Conservation (phyloP, 768 basidiomycete genomes). For the Crassisporium funariophilum region DNA sequence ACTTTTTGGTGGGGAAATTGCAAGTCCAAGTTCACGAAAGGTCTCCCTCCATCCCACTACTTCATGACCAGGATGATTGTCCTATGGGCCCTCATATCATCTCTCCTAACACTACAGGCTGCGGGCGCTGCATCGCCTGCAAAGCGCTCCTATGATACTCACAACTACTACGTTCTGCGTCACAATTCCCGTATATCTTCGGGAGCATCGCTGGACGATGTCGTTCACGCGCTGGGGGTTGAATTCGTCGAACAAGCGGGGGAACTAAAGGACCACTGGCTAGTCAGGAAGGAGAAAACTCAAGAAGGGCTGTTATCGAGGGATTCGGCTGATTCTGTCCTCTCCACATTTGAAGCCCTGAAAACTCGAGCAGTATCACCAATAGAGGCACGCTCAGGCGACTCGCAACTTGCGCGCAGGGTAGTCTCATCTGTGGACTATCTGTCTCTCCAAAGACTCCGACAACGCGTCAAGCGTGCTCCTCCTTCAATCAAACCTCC, state of each 20-base stretch:
- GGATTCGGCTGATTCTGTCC: constrained; percentile 47
- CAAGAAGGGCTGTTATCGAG: constrained; percentile 27
- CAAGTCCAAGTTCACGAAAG: not conserved
- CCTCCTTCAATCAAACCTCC: constrained; percentile 57
- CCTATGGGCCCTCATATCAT: constrained; percentile 18
- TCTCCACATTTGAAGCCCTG: constrained; percentile 50
- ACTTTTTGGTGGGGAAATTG: too few species aligned
- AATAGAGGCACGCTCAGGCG: constrained; percentile 44
- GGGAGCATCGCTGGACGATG: constrained; percentile 58
- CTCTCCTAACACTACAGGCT: constrained; percentile 11
- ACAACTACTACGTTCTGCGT: constrained; percentile 84
- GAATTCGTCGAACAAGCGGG: constrained; percentile 90
- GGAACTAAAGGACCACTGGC: constrained; percentile 79
- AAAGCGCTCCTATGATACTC: constrained; percentile 57
- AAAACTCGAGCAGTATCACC: constrained; percentile 35
- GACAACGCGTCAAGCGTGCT: constrained; percentile 72
- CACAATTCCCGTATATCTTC: constrained; percentile 47
- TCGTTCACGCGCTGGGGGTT: constrained; percentile 64
- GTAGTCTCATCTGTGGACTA: constrained; percentile 60
- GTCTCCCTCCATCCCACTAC: constrained; percentile 12
- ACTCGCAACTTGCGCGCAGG: constrained; percentile 39
- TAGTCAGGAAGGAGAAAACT: constrained; percentile 64
- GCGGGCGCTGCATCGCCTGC: constrained; percentile 38
- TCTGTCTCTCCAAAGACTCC: constrained; percentile 63
- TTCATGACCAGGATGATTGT: constrained; percentile 26